Conservation (phyloP, 169 alveolate genomes). For the Eimeria mitis region DNA sequence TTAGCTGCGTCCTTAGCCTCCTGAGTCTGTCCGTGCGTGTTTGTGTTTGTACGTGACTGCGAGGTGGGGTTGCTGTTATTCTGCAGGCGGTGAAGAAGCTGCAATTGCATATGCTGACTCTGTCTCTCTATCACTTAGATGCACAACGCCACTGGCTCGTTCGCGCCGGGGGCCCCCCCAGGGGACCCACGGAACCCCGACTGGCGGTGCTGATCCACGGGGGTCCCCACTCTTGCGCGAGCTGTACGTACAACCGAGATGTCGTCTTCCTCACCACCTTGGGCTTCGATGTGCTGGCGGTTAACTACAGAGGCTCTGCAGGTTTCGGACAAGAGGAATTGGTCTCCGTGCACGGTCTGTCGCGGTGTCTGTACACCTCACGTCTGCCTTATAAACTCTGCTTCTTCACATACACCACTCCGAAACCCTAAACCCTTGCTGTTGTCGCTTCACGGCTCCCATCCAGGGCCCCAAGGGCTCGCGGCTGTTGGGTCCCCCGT, state of each 20-base stretch:
- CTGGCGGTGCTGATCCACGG: conserved; percentile 80
- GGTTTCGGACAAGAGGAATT: conserved; percentile 82
- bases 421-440: too few species aligned
- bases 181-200: conserved; percentile 9
- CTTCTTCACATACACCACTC: too few species aligned
- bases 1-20: neutral
- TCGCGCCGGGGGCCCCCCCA: conserved; percentile 36
- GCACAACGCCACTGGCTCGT: conserved; percentile 55
- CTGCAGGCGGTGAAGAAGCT: conserved; percentile 22
- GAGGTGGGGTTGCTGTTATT: too few species aligned
- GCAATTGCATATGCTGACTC: conserved; percentile 53
- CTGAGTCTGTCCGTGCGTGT: neutral
- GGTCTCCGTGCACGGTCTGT: conserved; percentile 61
- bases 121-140: conserved; percentile 33
- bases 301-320: conserved; percentile 78
- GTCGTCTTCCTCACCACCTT: neutral
- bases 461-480: neutral
- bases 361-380: neutral
- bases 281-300: conserved; percentile 75
- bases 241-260: conserved; percentile 38
- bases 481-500: neutral
- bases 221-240: conserved; percentile 77
- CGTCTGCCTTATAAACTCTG: neutral
- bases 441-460: neutral
- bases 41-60: neutral